These are phyloP conservation scores for Hymenoscyphus repandus DNA, from an alignment of 2,329 filamentous ascomycete species.

Conservation along the genomic window DNA sequence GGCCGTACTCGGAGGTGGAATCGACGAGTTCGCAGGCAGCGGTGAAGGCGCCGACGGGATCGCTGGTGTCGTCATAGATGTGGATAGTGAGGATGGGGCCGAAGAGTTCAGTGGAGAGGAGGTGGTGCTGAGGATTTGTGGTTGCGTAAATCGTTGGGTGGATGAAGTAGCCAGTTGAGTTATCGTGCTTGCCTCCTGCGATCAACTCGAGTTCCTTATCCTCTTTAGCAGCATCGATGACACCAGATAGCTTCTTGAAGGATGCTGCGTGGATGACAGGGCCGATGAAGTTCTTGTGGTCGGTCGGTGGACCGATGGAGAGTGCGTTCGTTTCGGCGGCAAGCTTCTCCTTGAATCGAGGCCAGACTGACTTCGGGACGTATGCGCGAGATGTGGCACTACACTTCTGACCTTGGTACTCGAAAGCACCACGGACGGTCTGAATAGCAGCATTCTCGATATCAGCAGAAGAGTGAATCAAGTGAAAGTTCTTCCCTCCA, in stretches of 20 bases:
- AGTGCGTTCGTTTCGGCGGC: constrained; percentile 64
- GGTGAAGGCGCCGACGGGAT: constrained; percentile 50
- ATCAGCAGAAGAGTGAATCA: constrained; percentile 73
- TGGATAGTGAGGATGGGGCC: constrained; percentile 71
- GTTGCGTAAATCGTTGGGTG: constrained; percentile 78
- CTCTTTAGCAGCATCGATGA: constrained; percentile 74
- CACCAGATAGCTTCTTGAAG: constrained; percentile 73
- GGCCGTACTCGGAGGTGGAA: constrained; percentile 67
- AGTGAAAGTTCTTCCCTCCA: constrained; percentile 89
- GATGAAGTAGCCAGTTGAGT: constrained; percentile 75
- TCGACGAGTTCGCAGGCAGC: constrained; percentile 61
- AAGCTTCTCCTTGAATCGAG: constrained; percentile 63
- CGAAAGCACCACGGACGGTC: constrained; percentile 81
- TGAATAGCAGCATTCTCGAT: constrained; percentile 74
- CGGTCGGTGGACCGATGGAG: constrained; percentile 62
- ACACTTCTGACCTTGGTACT: constrained; percentile 91
- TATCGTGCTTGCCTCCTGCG: constrained; percentile 71
- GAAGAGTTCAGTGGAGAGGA: constrained; percentile 76
- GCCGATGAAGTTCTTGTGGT: constrained; percentile 75
- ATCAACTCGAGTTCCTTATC: constrained; percentile 69
- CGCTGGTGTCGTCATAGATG: constrained; percentile 66
- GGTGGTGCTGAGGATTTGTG: constrained; percentile 65
- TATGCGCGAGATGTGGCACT: constrained; percentile 78
- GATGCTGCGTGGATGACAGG: constrained; percentile 79
- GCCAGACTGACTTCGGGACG: constrained; percentile 69